Conservation (phyloP, 352 stramenopile species). For the Globisporangium megalacanthum region DNA sequence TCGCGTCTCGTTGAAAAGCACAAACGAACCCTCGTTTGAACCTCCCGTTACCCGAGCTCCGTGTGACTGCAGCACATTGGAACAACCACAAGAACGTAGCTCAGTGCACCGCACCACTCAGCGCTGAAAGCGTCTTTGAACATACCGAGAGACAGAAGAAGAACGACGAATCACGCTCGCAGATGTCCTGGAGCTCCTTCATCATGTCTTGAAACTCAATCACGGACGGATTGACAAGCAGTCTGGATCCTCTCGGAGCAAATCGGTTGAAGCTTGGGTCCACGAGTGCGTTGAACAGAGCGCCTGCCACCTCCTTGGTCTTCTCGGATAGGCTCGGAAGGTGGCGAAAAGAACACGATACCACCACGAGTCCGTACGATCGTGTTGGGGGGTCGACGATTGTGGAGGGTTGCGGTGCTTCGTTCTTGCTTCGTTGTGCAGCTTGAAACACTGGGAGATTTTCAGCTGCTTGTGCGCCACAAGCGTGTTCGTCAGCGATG, state of each 20-base stretch:
- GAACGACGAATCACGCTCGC: conserved; percentile 37
- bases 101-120: background rate
- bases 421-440: background rate
- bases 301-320: conserved; percentile 45
- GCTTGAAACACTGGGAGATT: background rate
- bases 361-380: conserved; percentile 47
- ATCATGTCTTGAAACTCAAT: conserved; percentile 79
- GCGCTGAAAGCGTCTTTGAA: background rate
- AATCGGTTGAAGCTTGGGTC: conserved; percentile 48
- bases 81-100: background rate
- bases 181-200: conserved; percentile 47
- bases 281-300: conserved; percentile 51
- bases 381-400: background rate
- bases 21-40: conserved; percentile 54
- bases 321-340: conserved; percentile 46
- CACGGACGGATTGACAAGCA: conserved; percentile 76
- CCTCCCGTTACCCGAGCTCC: conserved; percentile 52
- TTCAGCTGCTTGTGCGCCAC: too few relatives aligned
- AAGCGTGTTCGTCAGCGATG: too few relatives aligned
- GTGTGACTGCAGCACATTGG: conserved; percentile 38
- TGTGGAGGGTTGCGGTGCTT: background rate
- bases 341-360: conserved; percentile 49
- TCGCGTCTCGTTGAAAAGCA: conserved; percentile 64
- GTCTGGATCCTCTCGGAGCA: conserved; percentile 34
- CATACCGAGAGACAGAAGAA: conserved; percentile 62